phyloP scores from a whole-genome alignment of 192 early-diverging fungal genomes.

The Allomyces arbusculus region DNA sequence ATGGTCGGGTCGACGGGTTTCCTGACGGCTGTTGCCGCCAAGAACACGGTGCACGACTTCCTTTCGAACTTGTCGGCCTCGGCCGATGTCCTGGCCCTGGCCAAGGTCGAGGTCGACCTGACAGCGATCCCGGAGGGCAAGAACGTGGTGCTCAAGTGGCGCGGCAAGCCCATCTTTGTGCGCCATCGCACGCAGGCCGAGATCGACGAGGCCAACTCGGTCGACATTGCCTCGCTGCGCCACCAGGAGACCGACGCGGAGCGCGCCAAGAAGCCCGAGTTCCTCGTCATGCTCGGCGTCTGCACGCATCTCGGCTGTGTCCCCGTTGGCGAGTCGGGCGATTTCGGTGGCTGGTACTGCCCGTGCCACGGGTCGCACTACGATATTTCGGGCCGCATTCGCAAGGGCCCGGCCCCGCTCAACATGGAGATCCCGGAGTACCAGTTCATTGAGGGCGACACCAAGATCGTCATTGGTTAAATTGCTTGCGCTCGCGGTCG shows the following conservation, averaged over 20 bases:
- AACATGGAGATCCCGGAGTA: slow-evolving; percentile 91
- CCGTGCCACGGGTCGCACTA: slow-evolving; percentile 99
- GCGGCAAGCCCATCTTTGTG: slow-evolving; percentile 96
- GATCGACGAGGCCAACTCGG: slow-evolving; percentile 75
- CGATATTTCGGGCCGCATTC: slow-evolving; percentile 93
- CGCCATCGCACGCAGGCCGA: slow-evolving; percentile 88
- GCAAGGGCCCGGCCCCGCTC: slow-evolving; percentile 93
- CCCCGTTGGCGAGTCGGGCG: slow-evolving; percentile 92
- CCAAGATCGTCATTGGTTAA: slow-evolving; percentile 75
- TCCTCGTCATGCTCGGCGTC: slow-evolving; percentile 87
- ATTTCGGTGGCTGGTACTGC: slow-evolving; percentile 98
- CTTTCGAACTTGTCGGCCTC: slow-evolving; percentile 78
- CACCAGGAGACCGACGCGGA: slow-evolving; percentile 85
- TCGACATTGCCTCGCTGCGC: slow-evolving; percentile 58
- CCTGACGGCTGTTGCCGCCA: slow-evolving; percentile 59
- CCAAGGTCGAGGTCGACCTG: slow-evolving; percentile 91
- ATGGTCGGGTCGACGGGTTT: slow-evolving; percentile 80
- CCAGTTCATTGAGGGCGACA: slow-evolving; percentile 42
- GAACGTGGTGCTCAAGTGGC: slow-evolving; percentile 96
- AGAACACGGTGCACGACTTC: slow-evolving; percentile 71
- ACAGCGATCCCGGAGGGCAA: slow-evolving; percentile 83
- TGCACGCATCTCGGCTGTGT: slow-evolving; percentile 88
- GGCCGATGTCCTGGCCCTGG: slow-evolving; percentile 93
- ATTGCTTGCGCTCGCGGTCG: not conserved
- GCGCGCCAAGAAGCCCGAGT: slow-evolving; percentile 75